Percentiles rank a stretch among this genome's conserved stretches.
phyloP scores from a whole-genome alignment of 164 flowering plant species.

The Buxus sempervirens region DNA sequence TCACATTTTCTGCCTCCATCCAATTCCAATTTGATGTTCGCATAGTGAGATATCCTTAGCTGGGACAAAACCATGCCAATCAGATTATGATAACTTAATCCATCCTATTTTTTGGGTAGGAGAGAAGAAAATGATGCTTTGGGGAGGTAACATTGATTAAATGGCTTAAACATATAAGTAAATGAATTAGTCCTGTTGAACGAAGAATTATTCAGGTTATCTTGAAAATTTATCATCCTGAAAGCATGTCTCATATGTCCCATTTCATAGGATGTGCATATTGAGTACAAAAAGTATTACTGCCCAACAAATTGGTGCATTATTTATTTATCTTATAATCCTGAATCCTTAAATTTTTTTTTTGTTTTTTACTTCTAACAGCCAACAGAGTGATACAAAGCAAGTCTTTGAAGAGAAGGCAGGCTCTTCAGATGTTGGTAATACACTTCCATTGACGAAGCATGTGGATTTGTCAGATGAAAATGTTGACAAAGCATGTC shows the following conservation, averaged over 20 bases:
- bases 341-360: no score
- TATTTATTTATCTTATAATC: no score
- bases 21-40: not conserved
- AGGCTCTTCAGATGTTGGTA: slow-evolving; percentile 43
- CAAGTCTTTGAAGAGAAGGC: slow-evolving; percentile 70
- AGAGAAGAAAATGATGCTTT: no score
- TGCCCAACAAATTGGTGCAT: no score
- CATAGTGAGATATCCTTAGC: not conserved
- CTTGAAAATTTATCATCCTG: no score
- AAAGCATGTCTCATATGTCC: no score
- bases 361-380: slow-evolving; percentile 22
- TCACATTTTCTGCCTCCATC: not conserved
- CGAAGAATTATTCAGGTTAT: not conserved
- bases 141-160: not conserved
- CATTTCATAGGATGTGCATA: no score
- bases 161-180: no score
- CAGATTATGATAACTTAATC: not conserved
- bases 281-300: no score
- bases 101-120: not conserved
- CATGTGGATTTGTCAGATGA: slow-evolving; percentile 73
- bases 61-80: not conserved
- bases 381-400: slow-evolving; percentile 59
- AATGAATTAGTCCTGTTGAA: not conserved
- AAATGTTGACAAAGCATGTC: slow-evolving; percentile 91
- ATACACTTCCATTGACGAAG: slow-evolving; percentile 54